Conservation (phyloP, 768 basidiomycete species). For the Mycena kentingensis region DNA sequence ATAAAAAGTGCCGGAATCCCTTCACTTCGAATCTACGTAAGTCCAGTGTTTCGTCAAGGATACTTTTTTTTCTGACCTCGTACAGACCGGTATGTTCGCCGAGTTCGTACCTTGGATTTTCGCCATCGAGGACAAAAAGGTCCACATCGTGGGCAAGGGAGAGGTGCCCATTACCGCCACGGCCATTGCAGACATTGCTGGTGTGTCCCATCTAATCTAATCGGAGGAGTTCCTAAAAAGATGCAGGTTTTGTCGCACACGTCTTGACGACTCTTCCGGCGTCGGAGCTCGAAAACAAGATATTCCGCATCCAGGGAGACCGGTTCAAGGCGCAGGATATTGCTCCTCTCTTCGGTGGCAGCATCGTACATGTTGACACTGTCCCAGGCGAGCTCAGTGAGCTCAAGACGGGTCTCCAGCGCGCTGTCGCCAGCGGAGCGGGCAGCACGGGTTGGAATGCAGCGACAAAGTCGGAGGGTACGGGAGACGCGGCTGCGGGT, state of each 20-base stretch:
- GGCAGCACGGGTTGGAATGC: constrained; percentile 24
- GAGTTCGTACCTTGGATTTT: constrained; percentile 34
- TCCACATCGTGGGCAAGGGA: constrained; percentile 35
- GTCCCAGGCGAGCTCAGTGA: constrained; percentile 9
- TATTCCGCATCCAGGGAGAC: constrained; percentile 41
- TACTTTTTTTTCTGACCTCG: not conserved
- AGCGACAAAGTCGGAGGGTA: constrained; percentile 1
- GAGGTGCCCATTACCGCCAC: constrained; percentile 32
- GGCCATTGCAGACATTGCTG: constrained; percentile 35
- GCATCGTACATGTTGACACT: constrained; percentile 16
- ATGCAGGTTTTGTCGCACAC: constrained; percentile 38
- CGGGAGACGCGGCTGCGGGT: constrained; percentile 20
- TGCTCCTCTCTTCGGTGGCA: constrained; percentile 26
- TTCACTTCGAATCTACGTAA: constrained; percentile 34
- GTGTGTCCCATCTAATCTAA: constrained; percentile 25
- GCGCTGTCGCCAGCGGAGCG: constrained; percentile 10
- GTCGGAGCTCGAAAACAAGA: constrained; percentile 29
- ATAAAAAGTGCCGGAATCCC: constrained; percentile 33
- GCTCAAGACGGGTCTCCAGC: constrained; percentile 1
- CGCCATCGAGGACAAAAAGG: constrained; percentile 29
- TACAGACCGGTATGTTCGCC: constrained; percentile 36
- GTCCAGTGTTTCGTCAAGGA: constrained; percentile 4
- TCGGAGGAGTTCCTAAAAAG: not conserved
- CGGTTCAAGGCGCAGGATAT: constrained; percentile 28
- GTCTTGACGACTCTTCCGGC: constrained; percentile 35